These are phyloP conservation scores for Solanum acaule DNA, from an alignment of 257 asterid genomes.

Conservation along the genomic window DNA sequence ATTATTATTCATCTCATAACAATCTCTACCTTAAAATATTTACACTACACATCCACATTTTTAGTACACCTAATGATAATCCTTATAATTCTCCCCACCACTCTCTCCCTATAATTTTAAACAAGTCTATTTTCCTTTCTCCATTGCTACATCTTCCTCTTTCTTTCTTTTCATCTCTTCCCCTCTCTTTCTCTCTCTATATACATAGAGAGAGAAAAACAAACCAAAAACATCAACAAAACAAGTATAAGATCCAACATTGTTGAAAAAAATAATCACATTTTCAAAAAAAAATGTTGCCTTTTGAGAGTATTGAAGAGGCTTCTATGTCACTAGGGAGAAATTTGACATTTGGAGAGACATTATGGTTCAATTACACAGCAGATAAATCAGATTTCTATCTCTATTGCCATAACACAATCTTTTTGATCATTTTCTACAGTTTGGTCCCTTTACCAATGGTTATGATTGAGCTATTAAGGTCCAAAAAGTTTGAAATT, in stretches of 20 bases:
- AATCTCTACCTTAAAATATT: not conserved
- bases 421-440: slow-evolving; percentile 55
- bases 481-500: slow-evolving; percentile 24
- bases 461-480: slow-evolving; percentile 31
- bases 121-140: not conserved
- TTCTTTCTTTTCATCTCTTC: not conserved
- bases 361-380: slow-evolving; percentile 55
- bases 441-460: slow-evolving; percentile 46
- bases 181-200: not conserved
- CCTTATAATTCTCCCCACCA: slow-evolving; percentile 3
- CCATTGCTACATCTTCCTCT: not conserved
- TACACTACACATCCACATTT: not conserved
- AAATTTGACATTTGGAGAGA: slow-evolving; percentile 44
- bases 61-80: not conserved
- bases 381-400: slow-evolving; percentile 42
- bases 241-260: not conserved
- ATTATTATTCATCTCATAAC: not conserved
- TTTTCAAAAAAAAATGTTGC: slow-evolving; percentile 31
- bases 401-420: slow-evolving; percentile 51
- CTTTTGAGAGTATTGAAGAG: slow-evolving; percentile 37
- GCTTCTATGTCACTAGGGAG: slow-evolving; percentile 46
- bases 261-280: not conserved
- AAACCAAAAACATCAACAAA: not conserved
- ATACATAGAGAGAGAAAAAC: slow-evolving; percentile 18
- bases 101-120: not conserved